Base-by-base conservation (phyloP, 2,329 filamentous ascomycete species). In the Tolypocladium pustulatum region DNA sequence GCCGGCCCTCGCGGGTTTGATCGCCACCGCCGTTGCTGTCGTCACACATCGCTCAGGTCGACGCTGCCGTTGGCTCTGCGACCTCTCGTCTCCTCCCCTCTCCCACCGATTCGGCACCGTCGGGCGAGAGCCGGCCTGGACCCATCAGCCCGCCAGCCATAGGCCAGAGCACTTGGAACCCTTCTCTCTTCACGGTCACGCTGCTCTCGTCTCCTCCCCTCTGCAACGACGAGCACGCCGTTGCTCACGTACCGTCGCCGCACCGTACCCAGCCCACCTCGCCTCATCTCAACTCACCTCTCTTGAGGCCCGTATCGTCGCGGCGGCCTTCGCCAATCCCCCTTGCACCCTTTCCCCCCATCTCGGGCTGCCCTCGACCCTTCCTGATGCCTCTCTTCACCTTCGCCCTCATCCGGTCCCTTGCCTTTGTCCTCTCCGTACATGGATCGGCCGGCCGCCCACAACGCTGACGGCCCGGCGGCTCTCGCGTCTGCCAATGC, bases 121-220 rank as follows among this genome's bases (percentile, higher is more conserved):
- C 58, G 60, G 60, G 60, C 60, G 60, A 61, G 56, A 61, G 60
- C 60, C 60, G 60, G 57, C 58, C 57, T 10, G 36, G 38, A 30
- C 40, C 53, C 56, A 49, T 37, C 52, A 25, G 57, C 40, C 52
- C 38, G 32, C 54, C 58, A 54, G 41, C n/a, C 46, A 59, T 34
- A 52, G 43, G 36, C 57, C 36, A 30, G 32, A 13, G 7, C 41
- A n/a, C 41, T n/a, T 56, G 34, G 34, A 49, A 22, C 46, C 55
- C 41, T 25, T 40, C 55, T n/a, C 15, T 25, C 40, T 36, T 40
- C 25, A 15, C 43, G 10, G 22, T 27, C 51, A 15, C 46, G 34
- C 51, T 53, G 43, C 43, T n/a, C 41, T 57, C 40, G 25, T 57
- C 53, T 58, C 56, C 56, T 52, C 36, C 20, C 55, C 41, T 38